phyloP scores from a whole-genome alignment of 2,329 filamentous ascomycete species.

The Onygena corvina region DNA sequence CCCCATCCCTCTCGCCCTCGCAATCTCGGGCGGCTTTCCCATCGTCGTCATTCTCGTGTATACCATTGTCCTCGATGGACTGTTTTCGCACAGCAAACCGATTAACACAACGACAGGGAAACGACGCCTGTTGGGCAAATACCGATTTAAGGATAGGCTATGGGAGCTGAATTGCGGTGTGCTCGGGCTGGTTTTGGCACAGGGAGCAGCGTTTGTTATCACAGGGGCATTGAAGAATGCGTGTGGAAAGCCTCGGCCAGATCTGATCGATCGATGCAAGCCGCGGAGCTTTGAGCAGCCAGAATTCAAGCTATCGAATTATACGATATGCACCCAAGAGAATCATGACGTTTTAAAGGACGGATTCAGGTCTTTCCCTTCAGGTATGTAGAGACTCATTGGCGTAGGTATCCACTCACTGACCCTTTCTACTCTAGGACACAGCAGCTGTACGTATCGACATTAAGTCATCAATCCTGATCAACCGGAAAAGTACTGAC shows the following conservation, averaged over 20 bases:
- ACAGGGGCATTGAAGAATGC: constrained; percentile 48
- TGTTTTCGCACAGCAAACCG: constrained; percentile 43
- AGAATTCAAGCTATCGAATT: constrained; percentile 35
- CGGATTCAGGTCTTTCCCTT: constrained; percentile 48
- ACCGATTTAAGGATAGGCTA: constrained; percentile 44
- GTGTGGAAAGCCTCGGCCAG: constrained; percentile 48
- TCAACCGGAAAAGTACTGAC: constrained; percentile 10
- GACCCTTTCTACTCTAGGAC: constrained; percentile 23
- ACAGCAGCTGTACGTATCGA: constrained; percentile 39
- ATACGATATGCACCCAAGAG: constrained; percentile 41
- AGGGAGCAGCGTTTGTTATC: constrained; percentile 45
- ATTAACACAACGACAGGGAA: constrained; percentile 26
- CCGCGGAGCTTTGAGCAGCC: constrained; percentile 26
- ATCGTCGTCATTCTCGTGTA: constrained; percentile 43
- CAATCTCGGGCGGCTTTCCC: constrained; percentile 41
- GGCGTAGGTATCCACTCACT: constrained; percentile 5
- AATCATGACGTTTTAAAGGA: constrained; percentile 44
- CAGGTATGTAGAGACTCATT: constrained; percentile 28
- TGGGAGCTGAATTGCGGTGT: constrained; percentile 53
- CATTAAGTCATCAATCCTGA: too few species aligned
- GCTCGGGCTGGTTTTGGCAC: constrained; percentile 43
- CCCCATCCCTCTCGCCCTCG: constrained; percentile 38
- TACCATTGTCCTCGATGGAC: constrained; percentile 46
- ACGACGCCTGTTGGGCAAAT: constrained; percentile 34
- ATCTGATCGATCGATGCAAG: constrained; percentile 45